Percentiles rank a stretch among this genome's conserved stretches.
Evolutionary conservation across 2,329 filamentous ascomycete species (phyloP).

Genomic region (Xylariales sp.): DNA sequence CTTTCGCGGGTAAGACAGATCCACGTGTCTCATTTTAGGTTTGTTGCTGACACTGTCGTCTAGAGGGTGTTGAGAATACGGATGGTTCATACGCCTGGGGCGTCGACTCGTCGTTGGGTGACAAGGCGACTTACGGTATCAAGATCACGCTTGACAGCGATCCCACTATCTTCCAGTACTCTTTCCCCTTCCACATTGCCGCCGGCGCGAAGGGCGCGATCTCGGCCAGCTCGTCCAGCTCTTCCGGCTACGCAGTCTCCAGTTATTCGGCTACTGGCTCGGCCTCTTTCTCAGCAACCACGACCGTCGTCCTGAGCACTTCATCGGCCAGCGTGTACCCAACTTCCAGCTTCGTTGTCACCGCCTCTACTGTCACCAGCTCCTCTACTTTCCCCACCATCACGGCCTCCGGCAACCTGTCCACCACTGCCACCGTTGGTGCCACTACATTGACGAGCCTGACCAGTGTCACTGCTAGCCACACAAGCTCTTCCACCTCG

Average conservation of each 20-base stretch:
- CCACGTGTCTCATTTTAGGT: no score
- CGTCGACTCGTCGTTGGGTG: slow-evolving; percentile 41
- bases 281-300: slow-evolving; percentile 17
- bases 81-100: slow-evolving; percentile 44
- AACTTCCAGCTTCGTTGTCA: slow-evolving; percentile 17
- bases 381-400: slow-evolving; percentile 12
- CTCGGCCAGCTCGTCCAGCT: slow-evolving; percentile 4
- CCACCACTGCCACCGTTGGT: slow-evolving; percentile 18
- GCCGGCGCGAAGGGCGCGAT: slow-evolving; percentile 20
- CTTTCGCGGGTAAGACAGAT: slow-evolving; percentile 52
- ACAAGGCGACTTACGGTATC: slow-evolving; percentile 51
- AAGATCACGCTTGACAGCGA: slow-evolving; percentile 46
- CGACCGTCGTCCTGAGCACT: slow-evolving; percentile 17
- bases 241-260: not conserved
- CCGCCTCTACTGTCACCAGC: slow-evolving; percentile 14
- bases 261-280: slow-evolving; percentile 14
- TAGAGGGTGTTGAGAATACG: slow-evolving; percentile 44
- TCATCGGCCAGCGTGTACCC: no score
- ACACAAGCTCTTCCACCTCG: slow-evolving; percentile 16
- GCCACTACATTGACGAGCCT: slow-evolving; percentile 24
- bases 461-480: slow-evolving; percentile 18
- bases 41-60: no score
- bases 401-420: slow-evolving; percentile 15
- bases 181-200: slow-evolving; percentile 54
- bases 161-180: slow-evolving; percentile 53